phyloP scores from a whole-genome alignment of 495 filamentous ascomycete species.

The Rhizodiscina lignyota region DNA sequence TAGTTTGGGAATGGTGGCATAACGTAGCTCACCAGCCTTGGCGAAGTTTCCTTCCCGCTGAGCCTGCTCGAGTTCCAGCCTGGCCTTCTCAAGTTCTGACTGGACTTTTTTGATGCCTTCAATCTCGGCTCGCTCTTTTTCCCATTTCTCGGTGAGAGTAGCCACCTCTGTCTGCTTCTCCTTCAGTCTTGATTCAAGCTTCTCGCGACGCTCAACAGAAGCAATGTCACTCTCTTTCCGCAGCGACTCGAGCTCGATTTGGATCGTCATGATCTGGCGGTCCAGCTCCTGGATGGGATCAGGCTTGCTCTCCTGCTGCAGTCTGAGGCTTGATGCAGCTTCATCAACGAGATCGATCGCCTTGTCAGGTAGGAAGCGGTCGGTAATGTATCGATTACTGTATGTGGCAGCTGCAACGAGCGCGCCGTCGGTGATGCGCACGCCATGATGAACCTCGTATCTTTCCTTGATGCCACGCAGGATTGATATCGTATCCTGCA shows the following conservation, averaged over 20 bases:
- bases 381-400: conserved; percentile 91
- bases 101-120: conserved; percentile 73
- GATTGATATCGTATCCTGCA: conserved; percentile 89
- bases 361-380: conserved; percentile 90
- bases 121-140: conserved; percentile 74
- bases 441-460: conserved; percentile 92
- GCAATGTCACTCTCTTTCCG: conserved; percentile 85
- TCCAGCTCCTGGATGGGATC: conserved; percentile 84
- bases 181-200: conserved; percentile 59
- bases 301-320: conserved; percentile 95
- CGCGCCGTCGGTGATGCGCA: conserved; percentile 83
- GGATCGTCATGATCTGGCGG: conserved; percentile 88
- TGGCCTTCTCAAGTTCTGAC: conserved; percentile 65
- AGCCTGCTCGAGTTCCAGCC: conserved; percentile 70
- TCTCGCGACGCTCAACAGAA: conserved; percentile 75
- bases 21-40: conserved; percentile 72
- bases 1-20: conserved; percentile 66
- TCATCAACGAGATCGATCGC: conserved; percentile 96
- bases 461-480: conserved; percentile 90
- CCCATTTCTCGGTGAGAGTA: conserved; percentile 62
- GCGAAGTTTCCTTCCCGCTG: conserved; percentile 86
- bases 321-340: conserved; percentile 71
- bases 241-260: conserved; percentile 91
- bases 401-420: conserved; percentile 83
- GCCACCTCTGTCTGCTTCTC: conserved; percentile 51